Percentiles rank a stretch among this genome's conserved stretches.
These are phyloP conservation scores for Phytophthora citricola DNA, from an alignment of 352 stramenopile genomes.

Conservation along the genomic window DNA sequence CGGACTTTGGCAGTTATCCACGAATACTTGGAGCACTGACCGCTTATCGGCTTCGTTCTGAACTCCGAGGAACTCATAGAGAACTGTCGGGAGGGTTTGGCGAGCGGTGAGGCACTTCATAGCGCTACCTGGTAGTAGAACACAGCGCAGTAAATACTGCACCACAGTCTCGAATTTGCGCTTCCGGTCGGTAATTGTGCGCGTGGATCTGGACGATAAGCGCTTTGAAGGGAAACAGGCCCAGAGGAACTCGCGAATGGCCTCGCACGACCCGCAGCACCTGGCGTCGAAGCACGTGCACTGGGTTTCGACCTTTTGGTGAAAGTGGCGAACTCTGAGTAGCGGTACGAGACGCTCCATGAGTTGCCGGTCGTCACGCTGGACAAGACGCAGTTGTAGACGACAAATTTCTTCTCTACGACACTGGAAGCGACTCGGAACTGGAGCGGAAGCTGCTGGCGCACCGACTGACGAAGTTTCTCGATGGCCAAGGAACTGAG, in stretches of 20 bases:
- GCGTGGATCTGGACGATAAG: slow-evolving; percentile 39
- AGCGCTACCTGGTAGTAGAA: slow-evolving; percentile 60
- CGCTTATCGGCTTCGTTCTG: slow-evolving; percentile 52
- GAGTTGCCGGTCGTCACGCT: slow-evolving; percentile 47
- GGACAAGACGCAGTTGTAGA: slow-evolving; percentile 54
- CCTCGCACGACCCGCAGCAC: slow-evolving; percentile 64
- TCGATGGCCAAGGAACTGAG: slow-evolving; percentile 36
- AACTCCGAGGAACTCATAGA: slow-evolving; percentile 66
- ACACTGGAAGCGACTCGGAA: slow-evolving; percentile 44
- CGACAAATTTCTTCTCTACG: slow-evolving; percentile 45
- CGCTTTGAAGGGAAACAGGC: slow-evolving; percentile 65
- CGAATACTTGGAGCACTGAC: slow-evolving; percentile 71
- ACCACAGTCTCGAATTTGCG: slow-evolving; percentile 64
- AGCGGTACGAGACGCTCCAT: slow-evolving; percentile 59
- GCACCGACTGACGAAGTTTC: slow-evolving; percentile 36
- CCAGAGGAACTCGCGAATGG: slow-evolving; percentile 64
- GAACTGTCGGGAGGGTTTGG: slow-evolving; percentile 42
- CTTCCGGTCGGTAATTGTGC: slow-evolving; percentile 49
- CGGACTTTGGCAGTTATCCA: slow-evolving; percentile 55
- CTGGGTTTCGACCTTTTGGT: slow-evolving; percentile 49
- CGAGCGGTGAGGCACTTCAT: slow-evolving; percentile 64
- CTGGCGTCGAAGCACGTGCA: slow-evolving; percentile 56
- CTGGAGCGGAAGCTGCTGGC: slow-evolving; percentile 50
- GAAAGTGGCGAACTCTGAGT: slow-evolving; percentile 66
- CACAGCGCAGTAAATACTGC: slow-evolving; percentile 65